These are phyloP conservation scores for Xylaria sp. DNA, from an alignment of 2,329 filamentous ascomycete species.

Conservation along the genomic window DNA sequence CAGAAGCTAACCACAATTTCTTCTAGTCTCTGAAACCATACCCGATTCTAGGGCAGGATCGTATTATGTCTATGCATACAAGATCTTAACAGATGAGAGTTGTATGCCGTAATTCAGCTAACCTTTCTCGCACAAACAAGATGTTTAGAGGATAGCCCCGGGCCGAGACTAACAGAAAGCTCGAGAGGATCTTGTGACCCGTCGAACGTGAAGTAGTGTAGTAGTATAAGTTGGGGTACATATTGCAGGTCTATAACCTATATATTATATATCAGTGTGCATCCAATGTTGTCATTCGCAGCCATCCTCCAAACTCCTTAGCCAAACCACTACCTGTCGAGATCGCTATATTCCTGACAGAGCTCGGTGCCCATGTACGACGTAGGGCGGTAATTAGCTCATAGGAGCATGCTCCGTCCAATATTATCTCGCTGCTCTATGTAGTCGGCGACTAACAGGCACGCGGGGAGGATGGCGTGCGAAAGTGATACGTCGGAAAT, in stretches of 20 bases:
- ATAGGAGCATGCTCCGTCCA: not conserved
- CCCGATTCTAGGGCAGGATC: not conserved
- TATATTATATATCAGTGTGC: not conserved
- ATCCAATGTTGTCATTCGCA: not conserved
- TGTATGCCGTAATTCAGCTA: slow-evolving; percentile 2
- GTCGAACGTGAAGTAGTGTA: not conserved
- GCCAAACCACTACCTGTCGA: slow-evolving; percentile 3
- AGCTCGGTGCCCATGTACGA: not conserved
- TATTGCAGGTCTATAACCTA: not conserved
- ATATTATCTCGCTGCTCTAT: not conserved
- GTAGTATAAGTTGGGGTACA: not conserved
- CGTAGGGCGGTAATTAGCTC: not conserved
- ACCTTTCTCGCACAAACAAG: not conserved
- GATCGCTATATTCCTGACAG: not conserved
- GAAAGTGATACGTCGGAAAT: slow-evolving; percentile 22
- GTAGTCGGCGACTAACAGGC: slow-evolving; percentile 14
- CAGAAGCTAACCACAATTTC: slow-evolving; percentile 12
- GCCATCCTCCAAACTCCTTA: slow-evolving; percentile 8
- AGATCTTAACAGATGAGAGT: slow-evolving; percentile 3
- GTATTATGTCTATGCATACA: not conserved
- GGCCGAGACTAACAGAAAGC: not conserved
- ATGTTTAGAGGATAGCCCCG: not conserved
- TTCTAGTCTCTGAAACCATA: slow-evolving; percentile 15
- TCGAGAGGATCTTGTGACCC: not conserved
- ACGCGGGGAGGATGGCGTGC: slow-evolving; percentile 6